Evolutionary conservation across 129 eudicot genomes (phyloP).

Genomic region (Helianthus annuus): DNA sequence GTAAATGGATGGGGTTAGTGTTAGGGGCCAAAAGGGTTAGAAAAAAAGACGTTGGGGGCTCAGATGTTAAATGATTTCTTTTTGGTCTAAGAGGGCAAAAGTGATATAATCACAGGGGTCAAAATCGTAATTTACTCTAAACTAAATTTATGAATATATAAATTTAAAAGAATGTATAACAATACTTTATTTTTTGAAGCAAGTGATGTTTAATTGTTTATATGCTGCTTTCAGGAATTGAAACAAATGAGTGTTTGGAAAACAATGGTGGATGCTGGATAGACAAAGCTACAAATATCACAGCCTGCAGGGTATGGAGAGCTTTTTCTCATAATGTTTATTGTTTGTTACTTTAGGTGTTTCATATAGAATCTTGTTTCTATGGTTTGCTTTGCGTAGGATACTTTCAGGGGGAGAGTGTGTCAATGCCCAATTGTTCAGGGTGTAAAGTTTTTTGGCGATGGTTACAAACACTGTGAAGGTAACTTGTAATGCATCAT

Average conservation of each 20-base stretch:
- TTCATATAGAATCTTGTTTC: background rate
- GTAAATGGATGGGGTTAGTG: too few relatives aligned
- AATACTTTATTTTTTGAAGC: background rate
- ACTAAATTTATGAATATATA: too few relatives aligned
- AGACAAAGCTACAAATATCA: constrained; percentile 67
- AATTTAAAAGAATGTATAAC: too few relatives aligned
- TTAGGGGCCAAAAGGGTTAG: too few relatives aligned
- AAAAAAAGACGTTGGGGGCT: too few relatives aligned
- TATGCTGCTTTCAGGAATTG: constrained; percentile 53
- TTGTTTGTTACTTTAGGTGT: background rate
- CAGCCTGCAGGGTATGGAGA: constrained; percentile 84
- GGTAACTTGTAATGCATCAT: constrained; percentile 40
- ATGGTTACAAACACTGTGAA: constrained; percentile 92
- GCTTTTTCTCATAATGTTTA: background rate
- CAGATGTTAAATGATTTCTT: too few relatives aligned
- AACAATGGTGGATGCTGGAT: constrained; percentile 99
- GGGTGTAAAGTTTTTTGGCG: constrained; percentile 84
- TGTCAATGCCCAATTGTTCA: constrained; percentile 87
- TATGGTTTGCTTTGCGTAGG: constrained; percentile 46
- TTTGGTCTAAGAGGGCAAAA: too few relatives aligned
- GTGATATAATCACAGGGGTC: too few relatives aligned
- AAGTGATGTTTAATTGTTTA: background rate
- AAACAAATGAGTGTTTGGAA: constrained; percentile 88
- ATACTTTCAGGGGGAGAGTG: constrained; percentile 93
- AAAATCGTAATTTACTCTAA: too few relatives aligned